Percentiles rank a stretch among this genome's conserved stretches.
phyloP scores from a whole-genome alignment of 352 stramenopile species.

The Phytopythium cucurbitacearum region DNA sequence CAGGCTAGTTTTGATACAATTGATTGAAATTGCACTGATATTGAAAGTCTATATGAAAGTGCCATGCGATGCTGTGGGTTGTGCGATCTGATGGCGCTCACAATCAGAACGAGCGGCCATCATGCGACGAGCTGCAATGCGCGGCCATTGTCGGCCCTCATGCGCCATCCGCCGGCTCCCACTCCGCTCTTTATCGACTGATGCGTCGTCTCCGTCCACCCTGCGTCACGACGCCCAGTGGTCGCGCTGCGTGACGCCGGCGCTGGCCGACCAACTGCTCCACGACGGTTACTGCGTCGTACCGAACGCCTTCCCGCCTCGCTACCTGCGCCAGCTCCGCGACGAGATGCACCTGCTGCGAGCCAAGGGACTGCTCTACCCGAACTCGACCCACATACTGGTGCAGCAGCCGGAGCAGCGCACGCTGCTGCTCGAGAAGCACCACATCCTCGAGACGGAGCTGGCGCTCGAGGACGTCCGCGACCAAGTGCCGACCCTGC shows the following conservation, averaged over 20 bases:
- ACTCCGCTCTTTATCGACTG: neutral
- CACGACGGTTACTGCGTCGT: slow-evolving; percentile 53
- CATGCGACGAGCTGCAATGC: too few species aligned
- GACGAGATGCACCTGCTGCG: slow-evolving; percentile 50
- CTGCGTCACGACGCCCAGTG: slow-evolving; percentile 16
- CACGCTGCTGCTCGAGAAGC: slow-evolving; percentile 69
- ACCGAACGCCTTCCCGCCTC: slow-evolving; percentile 33
- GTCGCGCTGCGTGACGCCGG: slow-evolving; percentile 23
- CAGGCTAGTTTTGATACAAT: neutral
- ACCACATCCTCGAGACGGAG: slow-evolving; percentile 79
- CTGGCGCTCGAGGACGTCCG: slow-evolving; percentile 39
- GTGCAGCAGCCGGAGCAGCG: slow-evolving; percentile 13
- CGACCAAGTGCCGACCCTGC: slow-evolving; percentile 34
- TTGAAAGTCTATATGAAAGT: neutral
- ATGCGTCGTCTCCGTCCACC: neutral
- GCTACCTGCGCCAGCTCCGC: slow-evolving; percentile 39
- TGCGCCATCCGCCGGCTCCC: neutral
- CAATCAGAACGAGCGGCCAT: too few species aligned
- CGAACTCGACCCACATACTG: slow-evolving; percentile 78
- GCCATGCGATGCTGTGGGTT: too few species aligned
- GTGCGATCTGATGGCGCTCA: too few species aligned
- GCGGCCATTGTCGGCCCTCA: too few species aligned
- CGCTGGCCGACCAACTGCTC: slow-evolving; percentile 25
- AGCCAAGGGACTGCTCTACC: slow-evolving; percentile 46
- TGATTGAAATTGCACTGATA: neutral